Conservation (phyloP, 129 eudicot genomes). For the Deinandra increscens region DNA sequence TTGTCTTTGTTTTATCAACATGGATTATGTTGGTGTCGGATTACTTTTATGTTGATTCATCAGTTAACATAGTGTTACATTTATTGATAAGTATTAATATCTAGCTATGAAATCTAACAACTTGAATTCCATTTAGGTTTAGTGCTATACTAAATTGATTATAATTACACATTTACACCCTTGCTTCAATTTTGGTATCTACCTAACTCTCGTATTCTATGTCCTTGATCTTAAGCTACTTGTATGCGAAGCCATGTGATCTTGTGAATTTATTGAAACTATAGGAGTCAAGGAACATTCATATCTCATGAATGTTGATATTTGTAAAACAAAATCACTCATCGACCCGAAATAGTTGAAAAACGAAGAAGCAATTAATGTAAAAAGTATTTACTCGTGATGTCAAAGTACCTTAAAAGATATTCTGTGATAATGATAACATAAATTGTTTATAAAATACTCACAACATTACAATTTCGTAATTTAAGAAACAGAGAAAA, state of each 20-base stretch:
- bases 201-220: not conserved
- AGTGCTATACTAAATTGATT: not conserved
- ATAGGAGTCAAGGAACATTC: constrained; percentile 9
- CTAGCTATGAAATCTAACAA: not conserved
- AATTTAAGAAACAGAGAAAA: not conserved
- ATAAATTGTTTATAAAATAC: not conserved
- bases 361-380: not conserved
- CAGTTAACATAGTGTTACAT: not conserved
- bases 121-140: constrained; percentile 9
- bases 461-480: not conserved
- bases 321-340: constrained; percentile 1
- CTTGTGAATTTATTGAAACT: not conserved
- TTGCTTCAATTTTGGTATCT: not conserved
- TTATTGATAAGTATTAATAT: not conserved
- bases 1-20: not conserved
- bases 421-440: not conserved
- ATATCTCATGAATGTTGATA: not conserved
- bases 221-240: constrained; percentile 12
- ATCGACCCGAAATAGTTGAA: not conserved
- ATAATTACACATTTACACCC: not conserved
- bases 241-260: not conserved
- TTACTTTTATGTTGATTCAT: not conserved
- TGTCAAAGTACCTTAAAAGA: not conserved
- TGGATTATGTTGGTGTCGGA: not conserved
- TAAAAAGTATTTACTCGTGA: not conserved